These are phyloP conservation scores for Meira miltonrushii DNA, from an alignment of 1,284 basidiomycete species.

Conservation along the genomic window DNA sequence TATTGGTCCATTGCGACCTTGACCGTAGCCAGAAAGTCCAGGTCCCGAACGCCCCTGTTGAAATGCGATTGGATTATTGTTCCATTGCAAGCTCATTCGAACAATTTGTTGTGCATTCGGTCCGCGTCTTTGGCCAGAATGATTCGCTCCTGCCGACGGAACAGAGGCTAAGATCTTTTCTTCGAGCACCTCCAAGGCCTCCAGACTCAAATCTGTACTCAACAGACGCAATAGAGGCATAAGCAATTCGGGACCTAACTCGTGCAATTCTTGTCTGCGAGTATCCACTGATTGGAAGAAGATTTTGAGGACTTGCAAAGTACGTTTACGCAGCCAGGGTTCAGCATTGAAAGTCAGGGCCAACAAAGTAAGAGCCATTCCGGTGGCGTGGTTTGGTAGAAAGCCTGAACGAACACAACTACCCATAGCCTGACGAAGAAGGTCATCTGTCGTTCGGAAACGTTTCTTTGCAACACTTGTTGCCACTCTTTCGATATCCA, in stretches of 20 bases:
- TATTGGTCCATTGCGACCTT: not conserved
- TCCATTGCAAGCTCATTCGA: constrained; percentile 63
- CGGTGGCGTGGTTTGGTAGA: constrained; percentile 62
- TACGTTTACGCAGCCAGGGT: constrained; percentile 73
- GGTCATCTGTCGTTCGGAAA: constrained; percentile 88
- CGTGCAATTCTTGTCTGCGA: constrained; percentile 61
- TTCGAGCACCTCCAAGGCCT: constrained; percentile 85
- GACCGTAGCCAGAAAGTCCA: not conserved
- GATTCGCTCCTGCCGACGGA: not conserved
- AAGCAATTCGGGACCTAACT: constrained; percentile 75
- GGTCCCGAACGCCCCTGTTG: not conserved
- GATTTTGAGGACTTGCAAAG: constrained; percentile 81
- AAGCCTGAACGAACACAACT: constrained; percentile 77
- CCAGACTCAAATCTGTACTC: constrained; percentile 68
- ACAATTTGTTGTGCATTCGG: constrained; percentile 76
- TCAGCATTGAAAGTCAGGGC: constrained; percentile 79
- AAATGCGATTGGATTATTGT: not conserved
- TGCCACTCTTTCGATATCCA: constrained; percentile 77
- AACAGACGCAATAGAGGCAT: constrained; percentile 83
- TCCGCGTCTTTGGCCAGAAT: constrained; percentile 51
- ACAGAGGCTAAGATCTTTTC: constrained; percentile 64
- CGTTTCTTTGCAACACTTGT: constrained; percentile 78
- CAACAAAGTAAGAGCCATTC: constrained; percentile 73
- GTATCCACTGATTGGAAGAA: constrained; percentile 81
- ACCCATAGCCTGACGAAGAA: constrained; percentile 78